Base-by-base conservation (phyloP, 345 rosid genomes). In the Noccaea bulbosa region DNA sequence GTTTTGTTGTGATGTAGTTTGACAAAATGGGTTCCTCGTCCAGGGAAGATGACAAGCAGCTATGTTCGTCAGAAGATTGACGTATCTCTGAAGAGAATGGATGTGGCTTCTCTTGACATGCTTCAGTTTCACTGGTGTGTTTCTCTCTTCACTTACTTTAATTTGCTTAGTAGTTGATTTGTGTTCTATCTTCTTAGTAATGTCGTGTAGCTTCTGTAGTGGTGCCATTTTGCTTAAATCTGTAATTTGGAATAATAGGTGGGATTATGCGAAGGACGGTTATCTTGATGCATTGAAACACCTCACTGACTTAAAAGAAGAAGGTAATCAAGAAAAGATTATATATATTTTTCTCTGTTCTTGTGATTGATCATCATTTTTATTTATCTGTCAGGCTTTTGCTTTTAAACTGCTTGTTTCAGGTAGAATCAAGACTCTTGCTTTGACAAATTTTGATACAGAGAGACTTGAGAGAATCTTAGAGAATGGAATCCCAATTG, bases 11-110 rank as follows among this genome's bases (percentile, higher is more conserved):
- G 35, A 62, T 85, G 82, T 87, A 90, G 98, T 62, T 96, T 90
- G 67, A 90, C 98, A 24, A 90, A 93, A 83, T 93, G 98, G 98
- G 98, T 88, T 10, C 98, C 97, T 30, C 93, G 97, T 40, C 98
- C 98, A 0, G 85, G 90, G 55, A 93, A 90, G 89, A 93, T 93
- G 97, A 88, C 92, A 4, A 83, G 96, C 72, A 80, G 83, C 77
- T 88, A 64, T 70, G 94, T 88, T 39, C 81, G 79, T 54, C 87
- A 85, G 62, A 91, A 70, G 79, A 88, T 90, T 8, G 44, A 40
- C 14, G 9, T 4, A 11, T 40, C 44, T 11, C 44, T 12, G 55
- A 89, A 85, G 87, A 82, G 98, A 79, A 89, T 92, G 96, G 96
- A 89, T 73, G 96, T 92, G 40, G 75, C 92, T 78, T 72, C 88